Conservation (phyloP, 75 land plant genomes). For the Sequoiadendron giganteum region DNA sequence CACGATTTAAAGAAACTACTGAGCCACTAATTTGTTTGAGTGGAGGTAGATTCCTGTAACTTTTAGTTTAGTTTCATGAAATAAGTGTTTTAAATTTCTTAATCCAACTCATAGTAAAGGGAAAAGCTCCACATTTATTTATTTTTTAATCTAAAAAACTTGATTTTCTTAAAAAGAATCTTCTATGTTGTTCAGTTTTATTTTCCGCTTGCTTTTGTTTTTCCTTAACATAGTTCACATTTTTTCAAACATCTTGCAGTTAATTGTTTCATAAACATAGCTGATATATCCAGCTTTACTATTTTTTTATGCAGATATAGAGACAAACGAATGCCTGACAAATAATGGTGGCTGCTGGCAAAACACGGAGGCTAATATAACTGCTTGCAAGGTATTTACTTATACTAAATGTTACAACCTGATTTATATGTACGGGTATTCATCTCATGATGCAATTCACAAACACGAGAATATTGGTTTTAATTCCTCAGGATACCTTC, state of each 20-base stretch:
- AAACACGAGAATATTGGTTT: background rate
- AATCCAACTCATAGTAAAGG: background rate
- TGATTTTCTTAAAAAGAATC: background rate
- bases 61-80: background rate
- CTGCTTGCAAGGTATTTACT: constrained; percentile 55
- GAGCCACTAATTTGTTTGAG: constrained; percentile 65
- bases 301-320: constrained; percentile 36
- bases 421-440: background rate
- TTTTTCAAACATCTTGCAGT: background rate
- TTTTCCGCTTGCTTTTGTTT: background rate
- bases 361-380: constrained; percentile 32
- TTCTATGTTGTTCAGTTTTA: background rate
- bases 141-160: no score
- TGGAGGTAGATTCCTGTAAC: constrained; percentile 25
- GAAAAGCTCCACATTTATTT: background rate
- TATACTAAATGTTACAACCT: background rate
- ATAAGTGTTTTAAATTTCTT: background rate
- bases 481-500: constrained; percentile 55
- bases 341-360: constrained; percentile 75
- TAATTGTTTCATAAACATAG: background rate
- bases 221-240: background rate
- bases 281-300: background rate
- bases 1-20: constrained; percentile 59
- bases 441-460: background rate
- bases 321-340: constrained; percentile 70